phyloP scores from a whole-genome alignment of 2,329 filamentous ascomycete genomes.

The Fusarium equiseti region DNA sequence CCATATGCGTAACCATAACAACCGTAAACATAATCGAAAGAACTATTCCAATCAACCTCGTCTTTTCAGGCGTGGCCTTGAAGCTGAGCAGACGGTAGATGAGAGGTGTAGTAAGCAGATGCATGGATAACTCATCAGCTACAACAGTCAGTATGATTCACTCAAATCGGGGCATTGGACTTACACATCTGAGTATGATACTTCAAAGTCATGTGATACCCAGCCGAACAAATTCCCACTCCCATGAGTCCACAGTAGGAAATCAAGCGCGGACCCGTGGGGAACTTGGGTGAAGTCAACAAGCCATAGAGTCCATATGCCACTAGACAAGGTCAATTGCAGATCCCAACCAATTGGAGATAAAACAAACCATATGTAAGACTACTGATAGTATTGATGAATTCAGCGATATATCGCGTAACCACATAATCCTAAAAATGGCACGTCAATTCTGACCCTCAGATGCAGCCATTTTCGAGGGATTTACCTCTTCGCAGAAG shows the following conservation, averaged over 20 bases:
- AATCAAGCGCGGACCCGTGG: conserved; percentile 47
- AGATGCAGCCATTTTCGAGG: background rate
- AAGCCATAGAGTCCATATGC: conserved; percentile 56
- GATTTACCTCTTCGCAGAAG: conserved; percentile 50
- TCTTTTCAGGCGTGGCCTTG: conserved; percentile 44
- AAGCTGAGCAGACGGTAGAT: conserved; percentile 57
- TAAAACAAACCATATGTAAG: conserved; percentile 50
- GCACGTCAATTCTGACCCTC: conserved; percentile 5
- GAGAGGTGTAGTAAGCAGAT: conserved; percentile 57
- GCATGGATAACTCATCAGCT: conserved; percentile 58
- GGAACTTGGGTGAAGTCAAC: conserved; percentile 24
- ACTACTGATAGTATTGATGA: conserved; percentile 60
- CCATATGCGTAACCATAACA: conserved; percentile 58
- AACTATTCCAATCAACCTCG: conserved; percentile 38
- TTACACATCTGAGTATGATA: conserved; percentile 54
- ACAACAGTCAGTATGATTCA: background rate
- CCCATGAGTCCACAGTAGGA: conserved; percentile 56
- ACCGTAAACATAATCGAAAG: conserved; percentile 45
- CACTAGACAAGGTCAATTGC: conserved; percentile 44
- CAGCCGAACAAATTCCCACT: conserved; percentile 50
- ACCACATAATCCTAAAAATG: conserved; percentile 54
- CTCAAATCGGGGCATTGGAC: background rate
- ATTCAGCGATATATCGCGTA: conserved; percentile 58
- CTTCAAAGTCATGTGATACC: conserved; percentile 53
- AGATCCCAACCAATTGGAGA: background rate